These are phyloP conservation scores for Triticum turgidum DNA, from an alignment of 176 grass and related monocot species.

Conservation along the genomic window DNA sequence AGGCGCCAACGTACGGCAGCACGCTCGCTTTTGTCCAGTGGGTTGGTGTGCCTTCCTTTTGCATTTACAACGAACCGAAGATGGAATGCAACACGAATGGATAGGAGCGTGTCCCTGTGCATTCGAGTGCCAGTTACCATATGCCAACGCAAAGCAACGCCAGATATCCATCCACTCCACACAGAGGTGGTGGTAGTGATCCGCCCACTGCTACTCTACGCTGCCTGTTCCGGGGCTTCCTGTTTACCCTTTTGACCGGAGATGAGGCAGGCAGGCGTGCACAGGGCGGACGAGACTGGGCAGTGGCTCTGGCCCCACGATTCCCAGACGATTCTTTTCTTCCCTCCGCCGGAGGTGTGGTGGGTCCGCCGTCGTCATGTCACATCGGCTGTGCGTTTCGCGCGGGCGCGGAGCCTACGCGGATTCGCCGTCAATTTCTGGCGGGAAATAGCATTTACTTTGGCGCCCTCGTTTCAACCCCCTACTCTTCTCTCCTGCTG, in stretches of 20 bases:
- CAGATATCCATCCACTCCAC: neutral
- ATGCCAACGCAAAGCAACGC: constrained; percentile 17
- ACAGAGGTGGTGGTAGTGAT: neutral
- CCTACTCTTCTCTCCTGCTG: neutral
- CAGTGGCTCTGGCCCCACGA: neutral
- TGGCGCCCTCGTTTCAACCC: neutral
- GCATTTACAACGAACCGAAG: constrained; percentile 1
- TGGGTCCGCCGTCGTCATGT: neutral
- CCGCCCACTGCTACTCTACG: neutral
- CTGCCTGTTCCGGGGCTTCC: neutral
- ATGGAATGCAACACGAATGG: neutral
- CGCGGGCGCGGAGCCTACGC: constrained; percentile 24
- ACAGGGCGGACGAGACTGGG: neutral
- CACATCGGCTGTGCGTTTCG: neutral
- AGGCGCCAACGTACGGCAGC: neutral
- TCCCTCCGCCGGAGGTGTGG: neutral
- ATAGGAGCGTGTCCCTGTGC: neutral
- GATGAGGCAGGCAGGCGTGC: neutral
- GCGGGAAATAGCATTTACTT: neutral
- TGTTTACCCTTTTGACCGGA: neutral
- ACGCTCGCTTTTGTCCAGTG: neutral
- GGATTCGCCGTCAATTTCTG: neutral
- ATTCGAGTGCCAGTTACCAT: constrained; percentile 25
- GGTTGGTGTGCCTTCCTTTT: constrained; percentile 16
- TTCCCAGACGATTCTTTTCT: neutral